These are phyloP conservation scores for Chlamydomonas incerta DNA, from an alignment of 139 green algal genomes.

Conservation along the genomic window DNA sequence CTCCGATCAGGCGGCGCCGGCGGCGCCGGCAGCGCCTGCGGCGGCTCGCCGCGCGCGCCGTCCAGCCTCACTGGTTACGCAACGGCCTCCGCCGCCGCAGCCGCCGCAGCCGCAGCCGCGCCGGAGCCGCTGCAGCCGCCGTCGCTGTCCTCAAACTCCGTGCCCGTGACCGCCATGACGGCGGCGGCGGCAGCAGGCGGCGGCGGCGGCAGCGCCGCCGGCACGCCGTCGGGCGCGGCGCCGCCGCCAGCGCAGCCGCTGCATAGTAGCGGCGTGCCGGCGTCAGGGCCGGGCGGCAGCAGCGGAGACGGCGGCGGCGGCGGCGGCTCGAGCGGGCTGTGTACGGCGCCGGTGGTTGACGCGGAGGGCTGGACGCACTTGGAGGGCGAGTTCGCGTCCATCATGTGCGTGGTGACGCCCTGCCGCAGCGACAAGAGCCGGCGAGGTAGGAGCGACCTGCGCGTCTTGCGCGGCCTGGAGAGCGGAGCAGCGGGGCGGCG, in stretches of 20 bases:
- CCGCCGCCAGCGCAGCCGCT: background rate
- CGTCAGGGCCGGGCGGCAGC: background rate
- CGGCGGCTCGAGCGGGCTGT: background rate
- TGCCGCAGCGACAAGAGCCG: constrained; percentile 82
- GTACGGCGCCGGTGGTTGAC: background rate
- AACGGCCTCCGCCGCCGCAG: too few relatives aligned
- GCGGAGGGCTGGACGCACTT: constrained; percentile 45
- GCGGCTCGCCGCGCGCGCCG: too few relatives aligned
- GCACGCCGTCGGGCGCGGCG: background rate
- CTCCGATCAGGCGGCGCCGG: too few relatives aligned
- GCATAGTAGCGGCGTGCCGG: too few relatives aligned
- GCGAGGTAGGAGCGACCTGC: constrained; percentile 7
- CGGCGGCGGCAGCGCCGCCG: background rate
- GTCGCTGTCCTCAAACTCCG: too few relatives aligned
- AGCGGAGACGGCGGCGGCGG: background rate
- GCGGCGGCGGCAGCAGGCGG: background rate
- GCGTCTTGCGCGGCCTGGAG: too few relatives aligned
- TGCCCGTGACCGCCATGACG: background rate
- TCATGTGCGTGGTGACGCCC: constrained; percentile 84
- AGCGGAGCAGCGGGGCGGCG: too few relatives aligned
- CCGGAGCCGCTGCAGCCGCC: too few relatives aligned
- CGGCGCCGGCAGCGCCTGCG: too few relatives aligned
- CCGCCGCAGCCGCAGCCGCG: too few relatives aligned
- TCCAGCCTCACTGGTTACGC: too few relatives aligned
- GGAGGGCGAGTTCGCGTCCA: constrained; percentile 71